phyloP scores from a whole-genome alignment of 768 basidiomycete species.

The Tricholoma sp. region DNA sequence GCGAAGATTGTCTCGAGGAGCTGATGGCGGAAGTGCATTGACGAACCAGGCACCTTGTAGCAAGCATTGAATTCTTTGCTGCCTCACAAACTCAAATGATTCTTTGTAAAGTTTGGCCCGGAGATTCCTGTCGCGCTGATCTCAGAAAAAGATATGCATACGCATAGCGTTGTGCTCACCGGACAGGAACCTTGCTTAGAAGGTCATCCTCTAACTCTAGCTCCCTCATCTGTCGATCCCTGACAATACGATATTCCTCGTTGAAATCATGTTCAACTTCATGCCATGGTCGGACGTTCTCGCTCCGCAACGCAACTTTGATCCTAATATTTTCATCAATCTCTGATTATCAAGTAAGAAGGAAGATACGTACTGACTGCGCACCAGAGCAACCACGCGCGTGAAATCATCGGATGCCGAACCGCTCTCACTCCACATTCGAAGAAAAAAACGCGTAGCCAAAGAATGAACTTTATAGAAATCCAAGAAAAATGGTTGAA shows the following conservation, averaged over 20 bases:
- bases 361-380: conserved; percentile 68
- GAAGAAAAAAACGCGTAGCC: conserved; percentile 83
- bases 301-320: conserved; percentile 68
- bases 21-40: conserved; percentile 58
- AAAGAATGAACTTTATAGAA: conserved; percentile 76
- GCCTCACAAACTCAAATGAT: conserved; percentile 83
- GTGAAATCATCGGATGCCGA: conserved; percentile 73
- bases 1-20: conserved; percentile 48
- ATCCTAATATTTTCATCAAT: conserved; percentile 41
- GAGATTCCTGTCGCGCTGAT: conserved; percentile 53
- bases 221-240: conserved; percentile 88
- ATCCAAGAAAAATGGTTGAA: conserved; percentile 85
- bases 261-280: conserved; percentile 78
- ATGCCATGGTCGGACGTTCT: conserved; percentile 76
- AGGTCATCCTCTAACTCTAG: conserved; percentile 86
- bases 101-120: conserved; percentile 85
- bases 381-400: conserved; percentile 71
- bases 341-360: neutral
- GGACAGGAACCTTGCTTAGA: conserved; percentile 77
- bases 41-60: conserved; percentile 92
- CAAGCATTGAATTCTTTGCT: conserved; percentile 85
- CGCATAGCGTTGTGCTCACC: conserved; percentile 43
- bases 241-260: conserved; percentile 81
- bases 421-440: conserved; percentile 89
- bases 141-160: conserved; percentile 1